Evolutionary conservation across 345 rosid species (phyloP).

Genomic region (Sisymbrium altissimum): DNA sequence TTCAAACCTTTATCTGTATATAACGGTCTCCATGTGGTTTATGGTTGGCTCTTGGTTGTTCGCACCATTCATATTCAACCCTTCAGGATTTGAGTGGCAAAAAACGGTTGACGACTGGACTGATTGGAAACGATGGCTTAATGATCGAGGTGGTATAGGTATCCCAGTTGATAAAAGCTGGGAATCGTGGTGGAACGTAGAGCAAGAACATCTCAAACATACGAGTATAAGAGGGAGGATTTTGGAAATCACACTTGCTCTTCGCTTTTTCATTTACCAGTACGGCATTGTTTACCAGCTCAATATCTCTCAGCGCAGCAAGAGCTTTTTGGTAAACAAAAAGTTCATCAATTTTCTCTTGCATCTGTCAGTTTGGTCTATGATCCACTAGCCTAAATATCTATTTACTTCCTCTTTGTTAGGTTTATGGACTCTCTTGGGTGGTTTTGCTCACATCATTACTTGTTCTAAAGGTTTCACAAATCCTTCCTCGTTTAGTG

Average conservation of each 20-base stretch:
- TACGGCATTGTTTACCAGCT: constrained; percentile 98
- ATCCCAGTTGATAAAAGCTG: constrained; percentile 70
- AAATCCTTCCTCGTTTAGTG: not conserved
- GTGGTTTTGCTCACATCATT: constrained; percentile 58
- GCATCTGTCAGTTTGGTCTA: not conserved
- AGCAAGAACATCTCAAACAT: constrained; percentile 74
- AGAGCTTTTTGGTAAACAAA: constrained; percentile 52
- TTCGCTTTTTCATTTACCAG: constrained; percentile 82
- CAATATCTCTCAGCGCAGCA: constrained; percentile 65
- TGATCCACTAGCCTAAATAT: not conserved
- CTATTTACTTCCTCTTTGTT: constrained; percentile 11
- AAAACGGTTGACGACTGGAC: constrained; percentile 97
- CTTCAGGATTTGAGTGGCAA: constrained; percentile 98
- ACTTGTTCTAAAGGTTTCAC: constrained; percentile 71
- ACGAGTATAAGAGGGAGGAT: constrained; percentile 63
- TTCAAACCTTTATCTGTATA: constrained; percentile 65
- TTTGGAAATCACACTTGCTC: constrained; percentile 64
- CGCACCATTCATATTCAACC: constrained; percentile 90
- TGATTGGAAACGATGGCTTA: constrained; percentile 98
- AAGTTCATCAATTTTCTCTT: not conserved
- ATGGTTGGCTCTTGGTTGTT: constrained; percentile 94
- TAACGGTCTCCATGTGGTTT: constrained; percentile 90
- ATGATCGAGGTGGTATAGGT: constrained; percentile 87
- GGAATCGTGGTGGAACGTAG: constrained; percentile 98
- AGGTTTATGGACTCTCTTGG: constrained; percentile 97